phyloP scores from a whole-genome alignment of 1,284 basidiomycete species.

The Malassezia sp. region DNA sequence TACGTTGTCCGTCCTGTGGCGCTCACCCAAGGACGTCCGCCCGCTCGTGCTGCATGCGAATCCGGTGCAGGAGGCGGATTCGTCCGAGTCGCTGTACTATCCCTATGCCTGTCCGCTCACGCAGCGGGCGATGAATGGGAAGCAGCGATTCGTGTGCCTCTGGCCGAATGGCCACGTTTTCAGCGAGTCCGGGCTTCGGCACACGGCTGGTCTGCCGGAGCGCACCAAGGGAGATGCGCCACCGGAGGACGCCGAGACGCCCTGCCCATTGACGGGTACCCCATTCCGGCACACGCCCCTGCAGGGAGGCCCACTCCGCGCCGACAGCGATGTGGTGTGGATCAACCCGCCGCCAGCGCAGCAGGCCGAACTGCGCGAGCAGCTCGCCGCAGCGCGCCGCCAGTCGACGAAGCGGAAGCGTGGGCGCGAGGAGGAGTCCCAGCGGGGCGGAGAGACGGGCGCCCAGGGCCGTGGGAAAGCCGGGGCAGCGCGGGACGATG shows the following conservation, averaged over 20 bases:
- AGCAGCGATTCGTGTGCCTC: slow-evolving; percentile 35
- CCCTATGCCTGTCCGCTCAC: slow-evolving; percentile 41
- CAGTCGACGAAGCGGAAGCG: slow-evolving; percentile 9
- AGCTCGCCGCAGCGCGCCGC: slow-evolving; percentile 14
- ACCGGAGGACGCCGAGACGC: background rate
- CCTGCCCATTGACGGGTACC: slow-evolving; percentile 29
- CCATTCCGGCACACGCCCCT: slow-evolving; percentile 21
- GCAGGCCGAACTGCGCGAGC: slow-evolving; percentile 20
- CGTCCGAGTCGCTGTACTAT: slow-evolving; percentile 13
- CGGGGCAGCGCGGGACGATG: too few relatives aligned
- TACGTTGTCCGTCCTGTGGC: slow-evolving; percentile 1
- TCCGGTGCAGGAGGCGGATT: slow-evolving; percentile 7
- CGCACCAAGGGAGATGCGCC: background rate
- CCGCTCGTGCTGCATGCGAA: slow-evolving; percentile 24
- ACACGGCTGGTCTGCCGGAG: slow-evolving; percentile 3
- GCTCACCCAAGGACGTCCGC: slow-evolving; percentile 20
- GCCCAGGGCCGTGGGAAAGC: too few relatives aligned
- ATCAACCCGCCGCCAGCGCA: slow-evolving; percentile 24
- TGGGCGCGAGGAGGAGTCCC: too few relatives aligned
- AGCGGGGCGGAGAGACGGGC: too few relatives aligned
- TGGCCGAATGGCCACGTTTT: slow-evolving; percentile 33
- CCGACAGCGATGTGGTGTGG: slow-evolving; percentile 21
- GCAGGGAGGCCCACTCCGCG: slow-evolving; percentile 13
- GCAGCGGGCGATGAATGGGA: slow-evolving; percentile 35
- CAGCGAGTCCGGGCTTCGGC: slow-evolving; percentile 28